phyloP scores from a whole-genome alignment of 345 rosid species.

The Acer yangbiense region DNA sequence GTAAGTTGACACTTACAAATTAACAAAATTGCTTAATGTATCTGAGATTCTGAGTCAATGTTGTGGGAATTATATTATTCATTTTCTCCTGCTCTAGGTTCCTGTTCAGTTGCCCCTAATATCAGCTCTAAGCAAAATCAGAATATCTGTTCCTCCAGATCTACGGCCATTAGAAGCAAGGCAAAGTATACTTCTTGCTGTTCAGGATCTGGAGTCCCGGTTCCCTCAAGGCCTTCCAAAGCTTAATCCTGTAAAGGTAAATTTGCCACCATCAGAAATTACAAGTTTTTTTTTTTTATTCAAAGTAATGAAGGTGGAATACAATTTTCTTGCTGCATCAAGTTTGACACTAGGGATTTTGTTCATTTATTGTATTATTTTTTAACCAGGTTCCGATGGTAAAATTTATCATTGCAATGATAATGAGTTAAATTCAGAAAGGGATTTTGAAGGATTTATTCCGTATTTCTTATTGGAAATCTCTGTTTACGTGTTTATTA shows the following conservation, averaged over 20 bases:
- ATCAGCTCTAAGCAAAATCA: conserved; percentile 77
- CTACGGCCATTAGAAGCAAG: conserved; percentile 96
- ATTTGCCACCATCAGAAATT: not conserved
- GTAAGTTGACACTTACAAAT: conserved; percentile 47
- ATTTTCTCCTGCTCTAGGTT: conserved; percentile 53
- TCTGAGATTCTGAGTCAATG: not conserved
- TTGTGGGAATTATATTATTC: conserved; percentile 20
- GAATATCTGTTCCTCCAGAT: conserved; percentile 81
- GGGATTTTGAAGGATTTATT: not conserved
- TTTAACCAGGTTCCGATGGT: not conserved
- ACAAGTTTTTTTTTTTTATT: not conserved
- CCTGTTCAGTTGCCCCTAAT: conserved; percentile 92
- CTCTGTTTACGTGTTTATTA: not conserved
- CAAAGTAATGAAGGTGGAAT: not conserved
- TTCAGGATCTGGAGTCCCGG: conserved; percentile 78
- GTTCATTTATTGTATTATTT: not conserved
- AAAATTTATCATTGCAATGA: not conserved
- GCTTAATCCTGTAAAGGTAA: conserved; percentile 96
- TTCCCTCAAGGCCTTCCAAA: conserved; percentile 94
- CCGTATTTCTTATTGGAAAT: not conserved
- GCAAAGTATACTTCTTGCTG: conserved; percentile 85
- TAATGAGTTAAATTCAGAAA: not conserved
- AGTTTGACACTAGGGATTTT: not conserved
- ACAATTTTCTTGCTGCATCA: not conserved
- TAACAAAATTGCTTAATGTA: not conserved